Percentiles rank a stretch among this genome's conserved stretches.
Conservation (phyloP, 805 yeast genomes). For the Kazachstania bromeliacearum region DNA sequence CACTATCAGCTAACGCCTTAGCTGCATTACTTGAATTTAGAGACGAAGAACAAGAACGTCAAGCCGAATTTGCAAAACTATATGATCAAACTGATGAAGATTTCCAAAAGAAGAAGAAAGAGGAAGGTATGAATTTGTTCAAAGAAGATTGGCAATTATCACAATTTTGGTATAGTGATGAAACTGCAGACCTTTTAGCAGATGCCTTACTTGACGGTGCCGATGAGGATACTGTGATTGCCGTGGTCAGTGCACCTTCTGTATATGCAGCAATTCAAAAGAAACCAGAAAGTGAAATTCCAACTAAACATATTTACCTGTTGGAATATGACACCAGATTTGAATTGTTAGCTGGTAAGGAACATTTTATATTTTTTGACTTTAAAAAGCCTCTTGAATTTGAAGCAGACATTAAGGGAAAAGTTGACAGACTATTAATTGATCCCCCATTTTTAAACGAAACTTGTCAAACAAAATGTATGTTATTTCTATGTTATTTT, state of each 20-base stretch:
- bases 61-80: conserved; percentile 46
- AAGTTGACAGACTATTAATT: conserved; percentile 61
- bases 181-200: conserved; percentile 60
- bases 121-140: conserved; percentile 59
- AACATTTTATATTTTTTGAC: conserved; percentile 65
- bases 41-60: conserved; percentile 49
- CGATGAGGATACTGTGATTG: conserved; percentile 57
- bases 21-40: conserved; percentile 56
- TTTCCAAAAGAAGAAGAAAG: conserved; percentile 22
- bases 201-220: conserved; percentile 71
- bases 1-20: conserved; percentile 39
- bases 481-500: conserved; percentile 6
- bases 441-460: conserved; percentile 85
- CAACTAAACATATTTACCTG: conserved; percentile 62
- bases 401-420: conserved; percentile 46
- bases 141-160: conserved; percentile 92
- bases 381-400: conserved; percentile 59
- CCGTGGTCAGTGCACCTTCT: conserved; percentile 82
- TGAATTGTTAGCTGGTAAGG: conserved; percentile 56
- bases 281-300: conserved; percentile 41
- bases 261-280: conserved; percentile 75
- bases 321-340: conserved; percentile 77
- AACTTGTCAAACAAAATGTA: conserved; percentile 66
- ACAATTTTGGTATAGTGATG: conserved; percentile 81
- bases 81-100: conserved; percentile 48